Evolutionary conservation across 2,329 filamentous ascomycete species (phyloP), one percentile per base, ranked within the genome.

Genomic region (Gaeumannomyces tritici): DNA sequence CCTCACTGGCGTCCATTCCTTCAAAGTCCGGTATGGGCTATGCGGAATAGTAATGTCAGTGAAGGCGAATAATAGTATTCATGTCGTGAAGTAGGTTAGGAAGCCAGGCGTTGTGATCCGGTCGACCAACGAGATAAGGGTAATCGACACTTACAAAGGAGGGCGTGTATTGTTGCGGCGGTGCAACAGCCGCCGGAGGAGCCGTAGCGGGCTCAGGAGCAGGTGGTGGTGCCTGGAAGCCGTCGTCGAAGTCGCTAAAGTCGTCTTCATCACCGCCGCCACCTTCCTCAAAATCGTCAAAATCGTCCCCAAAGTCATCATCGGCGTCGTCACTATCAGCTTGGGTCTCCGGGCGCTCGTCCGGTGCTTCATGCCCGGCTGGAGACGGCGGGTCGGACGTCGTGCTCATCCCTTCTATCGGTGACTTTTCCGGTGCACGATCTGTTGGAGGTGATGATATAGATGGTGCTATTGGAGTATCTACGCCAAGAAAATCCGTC

Each of bases 161-260:
- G 64, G 69, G 65, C 2, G 66, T 61, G 47, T 65, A 69, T 67
- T 72, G 65, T 21, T 63, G 56, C 31, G 65, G 62, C 55, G 62
- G 68, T 69, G 71, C 66, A 59, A 62, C 76, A 70, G 80, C 79
- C 70, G 81, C 78, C 66, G 81, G 73, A 62, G 73, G 71, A 27
- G 59, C 13, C 18, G 35, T 18, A 15, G 59, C 27, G 27, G 74
- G 69, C 66, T 74, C 71, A 64, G 75, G 73, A 59, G 70, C 63
- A 58, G 70, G 64, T 64, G 74, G 70, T 59, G 83, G 73, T 71
- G 84, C 78, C 69, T 90, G 83, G 71, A 91, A 91, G 51, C 80
- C 86, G 67, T 88, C 89, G 70, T 89, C 87, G 74, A 91, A 91
- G 69, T 90, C 88, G 69, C 85, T 84, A 75, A 88, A 87, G 69